Conservation (phyloP, 2,329 filamentous ascomycete species). For the Clarireedia sp. region DNA sequence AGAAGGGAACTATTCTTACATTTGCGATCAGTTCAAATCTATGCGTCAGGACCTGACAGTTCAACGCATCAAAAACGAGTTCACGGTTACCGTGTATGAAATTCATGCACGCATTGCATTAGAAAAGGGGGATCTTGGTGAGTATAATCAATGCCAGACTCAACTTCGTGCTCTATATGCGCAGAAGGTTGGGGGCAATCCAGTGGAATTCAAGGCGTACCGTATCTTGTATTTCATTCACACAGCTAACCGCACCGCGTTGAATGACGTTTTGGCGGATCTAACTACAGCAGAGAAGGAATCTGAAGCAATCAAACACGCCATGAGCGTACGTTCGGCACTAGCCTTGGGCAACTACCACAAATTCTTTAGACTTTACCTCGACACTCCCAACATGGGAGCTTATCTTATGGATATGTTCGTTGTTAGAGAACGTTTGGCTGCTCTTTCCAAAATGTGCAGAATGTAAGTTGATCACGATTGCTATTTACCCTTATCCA, state of each 20-base stretch:
- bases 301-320: conserved; percentile 78
- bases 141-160: conserved; percentile 99
- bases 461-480: conserved; percentile 66
- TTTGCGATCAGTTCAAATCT: conserved; percentile 99
- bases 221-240: conserved; percentile 99
- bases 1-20: conserved; percentile 92
- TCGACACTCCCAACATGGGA: conserved; percentile 92
- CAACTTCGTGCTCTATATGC: conserved; percentile 89
- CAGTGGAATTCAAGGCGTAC: conserved; percentile 96
- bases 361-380: conserved; percentile 93
- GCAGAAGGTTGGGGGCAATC: conserved; percentile 78
- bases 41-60: conserved; percentile 96
- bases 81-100: conserved; percentile 94
- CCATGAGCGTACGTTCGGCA: conserved; percentile 81
- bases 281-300: conserved; percentile 96
- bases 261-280: conserved; percentile 98
- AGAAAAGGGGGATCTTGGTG: conserved; percentile 98
- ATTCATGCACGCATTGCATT: conserved; percentile 95
- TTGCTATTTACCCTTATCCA: not conserved
- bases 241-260: conserved; percentile 93
- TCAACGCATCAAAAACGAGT: conserved; percentile 92
- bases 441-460: conserved; percentile 85
- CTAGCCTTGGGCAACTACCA: conserved; percentile 94
- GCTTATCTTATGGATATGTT: conserved; percentile 99
- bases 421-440: conserved; percentile 83